Conservation (phyloP, 306 rosid species). For the Canavalia gladiata region DNA sequence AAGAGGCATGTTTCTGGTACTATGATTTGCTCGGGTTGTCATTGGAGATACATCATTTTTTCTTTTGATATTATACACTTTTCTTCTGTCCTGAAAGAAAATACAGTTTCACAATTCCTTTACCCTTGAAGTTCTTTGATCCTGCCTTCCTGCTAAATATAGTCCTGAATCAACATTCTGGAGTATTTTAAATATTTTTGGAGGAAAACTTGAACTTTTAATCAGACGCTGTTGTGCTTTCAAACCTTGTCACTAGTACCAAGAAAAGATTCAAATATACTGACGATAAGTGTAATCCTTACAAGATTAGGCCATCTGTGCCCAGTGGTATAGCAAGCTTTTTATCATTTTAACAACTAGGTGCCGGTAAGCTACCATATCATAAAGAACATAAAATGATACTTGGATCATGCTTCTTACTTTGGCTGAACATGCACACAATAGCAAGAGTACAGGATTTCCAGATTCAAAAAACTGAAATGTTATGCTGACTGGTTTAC, state of each 20-base stretch:
- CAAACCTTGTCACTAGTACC: background rate
- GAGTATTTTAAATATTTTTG: background rate
- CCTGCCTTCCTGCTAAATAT: background rate
- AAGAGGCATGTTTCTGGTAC: no score
- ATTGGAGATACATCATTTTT: background rate
- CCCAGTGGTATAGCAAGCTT: background rate
- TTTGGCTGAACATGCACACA: background rate
- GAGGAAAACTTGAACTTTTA: background rate
- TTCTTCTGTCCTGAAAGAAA: background rate
- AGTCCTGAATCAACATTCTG: background rate
- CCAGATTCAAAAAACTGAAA: background rate
- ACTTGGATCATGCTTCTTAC: background rate
- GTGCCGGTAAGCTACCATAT: background rate
- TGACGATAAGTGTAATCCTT: background rate
- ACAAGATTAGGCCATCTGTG: background rate
- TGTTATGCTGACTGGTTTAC: background rate
- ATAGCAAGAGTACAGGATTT: background rate
- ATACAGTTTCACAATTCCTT: background rate
- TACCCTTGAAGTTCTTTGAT: slow-evolving; percentile 6
- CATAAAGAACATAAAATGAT: background rate
- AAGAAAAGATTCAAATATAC: background rate
- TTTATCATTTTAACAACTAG: background rate
- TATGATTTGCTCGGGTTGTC: background rate
- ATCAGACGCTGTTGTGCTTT: background rate
- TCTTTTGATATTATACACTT: background rate